These are phyloP conservation scores for Elasticomyces elasticus DNA, from an alignment of 495 filamentous ascomycete genomes.

Conservation along the genomic window DNA sequence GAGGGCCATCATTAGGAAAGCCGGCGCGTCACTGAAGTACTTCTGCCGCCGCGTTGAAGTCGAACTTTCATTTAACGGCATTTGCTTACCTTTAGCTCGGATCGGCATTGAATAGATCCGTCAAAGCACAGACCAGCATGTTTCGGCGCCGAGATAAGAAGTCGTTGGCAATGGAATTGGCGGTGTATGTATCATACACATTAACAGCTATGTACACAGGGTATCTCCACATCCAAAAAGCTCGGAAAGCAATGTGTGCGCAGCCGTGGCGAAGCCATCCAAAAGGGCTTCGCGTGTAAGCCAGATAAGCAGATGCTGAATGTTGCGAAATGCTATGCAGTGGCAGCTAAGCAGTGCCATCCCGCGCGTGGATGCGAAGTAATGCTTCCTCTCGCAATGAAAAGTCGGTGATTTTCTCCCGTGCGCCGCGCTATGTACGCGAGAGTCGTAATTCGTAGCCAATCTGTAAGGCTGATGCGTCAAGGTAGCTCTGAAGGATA, in stretches of 20 bases:
- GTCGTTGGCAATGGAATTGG: not conserved
- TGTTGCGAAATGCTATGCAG: no score
- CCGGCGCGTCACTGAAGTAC: not conserved
- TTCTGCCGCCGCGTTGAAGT: not conserved
- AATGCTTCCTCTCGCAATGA: no score
- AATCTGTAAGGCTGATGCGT: not conserved
- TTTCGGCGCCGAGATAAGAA: not conserved
- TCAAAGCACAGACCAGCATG: not conserved
- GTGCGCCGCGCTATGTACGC: constrained; percentile 9
- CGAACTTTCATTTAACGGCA: not conserved
- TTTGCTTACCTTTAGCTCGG: not conserved
- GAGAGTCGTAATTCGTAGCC: constrained; percentile 5
- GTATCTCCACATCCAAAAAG: constrained; percentile 8
- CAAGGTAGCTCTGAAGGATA: constrained; percentile 6
- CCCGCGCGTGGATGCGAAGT: no score
- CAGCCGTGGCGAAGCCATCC: no score
- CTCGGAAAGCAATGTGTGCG: constrained; percentile 1
- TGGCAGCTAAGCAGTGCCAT: no score
- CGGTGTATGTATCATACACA: not conserved
- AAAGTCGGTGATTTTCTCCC: not conserved
- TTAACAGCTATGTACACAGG: constrained; percentile 5
- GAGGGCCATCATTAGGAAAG: not conserved
- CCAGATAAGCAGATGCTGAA: no score
- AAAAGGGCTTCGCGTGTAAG: no score
- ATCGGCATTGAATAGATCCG: not conserved